phyloP scores from a whole-genome alignment of 192 early-diverging fungal genomes.

The Phlyctochytrium bullatum region DNA sequence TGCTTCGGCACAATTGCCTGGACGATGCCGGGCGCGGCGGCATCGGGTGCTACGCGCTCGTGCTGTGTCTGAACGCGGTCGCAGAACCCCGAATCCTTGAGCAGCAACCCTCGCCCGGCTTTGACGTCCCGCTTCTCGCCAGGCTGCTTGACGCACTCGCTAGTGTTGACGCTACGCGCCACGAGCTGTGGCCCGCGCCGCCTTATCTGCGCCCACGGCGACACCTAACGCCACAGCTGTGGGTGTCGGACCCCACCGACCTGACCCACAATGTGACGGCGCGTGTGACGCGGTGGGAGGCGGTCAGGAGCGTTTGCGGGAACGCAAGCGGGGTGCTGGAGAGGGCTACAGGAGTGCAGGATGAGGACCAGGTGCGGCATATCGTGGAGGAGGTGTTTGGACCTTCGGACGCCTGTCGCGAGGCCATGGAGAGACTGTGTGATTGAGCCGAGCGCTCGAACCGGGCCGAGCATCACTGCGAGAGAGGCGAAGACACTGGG shows the following conservation, averaged over 20 bases:
- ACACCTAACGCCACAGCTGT: not conserved
- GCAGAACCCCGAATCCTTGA: not conserved
- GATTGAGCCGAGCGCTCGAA: too few relatives aligned
- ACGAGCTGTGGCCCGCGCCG: not conserved
- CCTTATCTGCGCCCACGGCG: not conserved
- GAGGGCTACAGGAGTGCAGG: too few relatives aligned
- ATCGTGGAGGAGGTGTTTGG: too few relatives aligned
- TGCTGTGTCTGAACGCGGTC: too few relatives aligned
- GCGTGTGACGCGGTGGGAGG: not conserved
- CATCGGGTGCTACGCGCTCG: not conserved
- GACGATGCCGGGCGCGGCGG: not conserved
- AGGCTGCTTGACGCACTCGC: not conserved
- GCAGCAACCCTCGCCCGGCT: not conserved
- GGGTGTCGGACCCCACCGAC: not conserved
- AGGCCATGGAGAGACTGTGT: too few relatives aligned
- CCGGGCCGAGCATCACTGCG: too few relatives aligned
- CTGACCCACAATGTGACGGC: not conserved
- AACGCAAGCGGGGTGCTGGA: too few relatives aligned
- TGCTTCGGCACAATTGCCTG: not conserved
- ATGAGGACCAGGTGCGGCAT: too few relatives aligned
- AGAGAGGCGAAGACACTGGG: too few relatives aligned
- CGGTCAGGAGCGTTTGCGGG: not conserved
- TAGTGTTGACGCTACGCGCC: not conserved
- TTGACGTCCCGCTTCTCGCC: not conserved
- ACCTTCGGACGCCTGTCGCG: too few relatives aligned